Evolutionary conservation across 1,139 yeast species (phyloP).

Genomic region (Saccharomycopsis hybrid): DNA sequence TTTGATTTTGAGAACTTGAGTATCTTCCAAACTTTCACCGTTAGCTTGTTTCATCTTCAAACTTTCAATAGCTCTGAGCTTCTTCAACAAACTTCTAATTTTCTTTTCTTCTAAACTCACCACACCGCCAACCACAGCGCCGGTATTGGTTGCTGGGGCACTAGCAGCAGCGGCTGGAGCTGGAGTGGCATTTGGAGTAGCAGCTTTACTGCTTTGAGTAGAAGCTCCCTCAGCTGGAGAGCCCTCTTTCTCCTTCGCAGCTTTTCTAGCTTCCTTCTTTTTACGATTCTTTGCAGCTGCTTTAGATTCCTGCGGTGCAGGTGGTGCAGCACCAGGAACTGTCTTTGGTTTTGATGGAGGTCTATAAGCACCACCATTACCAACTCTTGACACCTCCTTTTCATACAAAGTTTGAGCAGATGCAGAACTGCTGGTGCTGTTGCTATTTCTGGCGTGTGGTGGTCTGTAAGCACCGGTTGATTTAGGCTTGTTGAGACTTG

Average conservation of each 20-base stretch:
- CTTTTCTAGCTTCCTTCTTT: conserved; percentile 62
- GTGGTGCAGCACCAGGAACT: conserved; percentile 37
- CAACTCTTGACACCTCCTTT: conserved; percentile 40
- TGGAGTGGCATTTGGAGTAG: conserved; percentile 26
- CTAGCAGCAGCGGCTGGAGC: conserved; percentile 25
- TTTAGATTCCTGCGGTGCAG: conserved; percentile 36
- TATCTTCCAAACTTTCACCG: conserved; percentile 85
- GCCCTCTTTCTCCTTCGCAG: conserved; percentile 28
- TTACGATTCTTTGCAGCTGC: conserved; percentile 70
- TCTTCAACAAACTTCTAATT: conserved; percentile 82
- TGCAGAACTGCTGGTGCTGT: conserved; percentile 30
- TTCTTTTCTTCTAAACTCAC: conserved; percentile 81
- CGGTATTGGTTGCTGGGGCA: conserved; percentile 22
- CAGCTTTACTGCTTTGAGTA: conserved; percentile 15
- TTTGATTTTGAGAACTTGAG: conserved; percentile 82
- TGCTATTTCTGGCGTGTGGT: conserved; percentile 75
- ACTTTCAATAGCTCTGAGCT: conserved; percentile 87
- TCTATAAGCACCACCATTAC: conserved; percentile 26
- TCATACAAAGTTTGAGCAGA: conserved; percentile 45
- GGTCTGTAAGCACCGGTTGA: conserved; percentile 91
- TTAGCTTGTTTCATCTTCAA: conserved; percentile 78
- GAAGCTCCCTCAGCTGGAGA: conserved; percentile 22
- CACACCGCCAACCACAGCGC: conserved; percentile 52
- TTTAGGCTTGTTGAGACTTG: conserved; percentile 32
- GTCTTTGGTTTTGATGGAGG: conserved; percentile 28